Evolutionary conservation across 331 rosid genomes (phyloP), one percentile per base, ranked within the genome.

Genomic region (Rosa hybrid): DNA sequence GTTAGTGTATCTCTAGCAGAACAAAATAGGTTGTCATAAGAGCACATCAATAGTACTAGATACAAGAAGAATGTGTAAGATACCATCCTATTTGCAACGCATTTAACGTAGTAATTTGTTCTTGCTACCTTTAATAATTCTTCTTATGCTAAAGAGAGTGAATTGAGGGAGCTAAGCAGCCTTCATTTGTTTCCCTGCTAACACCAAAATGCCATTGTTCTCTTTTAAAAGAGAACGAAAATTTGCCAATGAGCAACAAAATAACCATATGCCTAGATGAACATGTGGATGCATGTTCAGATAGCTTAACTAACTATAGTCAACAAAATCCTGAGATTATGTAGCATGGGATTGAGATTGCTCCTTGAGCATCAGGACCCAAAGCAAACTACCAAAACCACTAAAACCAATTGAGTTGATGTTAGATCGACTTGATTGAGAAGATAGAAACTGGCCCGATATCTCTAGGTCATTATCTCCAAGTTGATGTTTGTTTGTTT

Each of bases 1-100:
- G 23, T 78, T 5, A 83, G 3, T 18, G 53, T 56, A 74, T 80
- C 83, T 80, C 41, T 51, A 54, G 81, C 72, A 30, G 3, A 46
- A 77, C 82, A 77, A 75, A 6, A 17, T 3, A 27, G 25, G 63
- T 54, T 1, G 7, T 20, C 25, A 48, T 34, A 72, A 44, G 9
- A 62, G 74, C 46, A 80, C 44, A 74, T 7, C 9, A 65, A n/a
- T 30, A 51, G 74, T 17, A 54, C 12, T 54, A 34, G 41, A 11
- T 5, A 0, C 0, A 23, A 74, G 3, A 20, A n/a, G 50, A 70
- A 51, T 14, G 21, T 51, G 25, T 8, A 67, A 56, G 38, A 73
- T 0, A 49, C 9, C 68, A 72, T 25, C 63, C 23, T 20, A 56
- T 18, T 6, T 17, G 44, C 41, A 56, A 48, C 56, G 77, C n/a